Percentiles rank a stretch among this genome's conserved stretches.
These are phyloP conservation scores for Auricularia sp. DNA, from an alignment of 768 basidiomycete species.

Conservation along the genomic window DNA sequence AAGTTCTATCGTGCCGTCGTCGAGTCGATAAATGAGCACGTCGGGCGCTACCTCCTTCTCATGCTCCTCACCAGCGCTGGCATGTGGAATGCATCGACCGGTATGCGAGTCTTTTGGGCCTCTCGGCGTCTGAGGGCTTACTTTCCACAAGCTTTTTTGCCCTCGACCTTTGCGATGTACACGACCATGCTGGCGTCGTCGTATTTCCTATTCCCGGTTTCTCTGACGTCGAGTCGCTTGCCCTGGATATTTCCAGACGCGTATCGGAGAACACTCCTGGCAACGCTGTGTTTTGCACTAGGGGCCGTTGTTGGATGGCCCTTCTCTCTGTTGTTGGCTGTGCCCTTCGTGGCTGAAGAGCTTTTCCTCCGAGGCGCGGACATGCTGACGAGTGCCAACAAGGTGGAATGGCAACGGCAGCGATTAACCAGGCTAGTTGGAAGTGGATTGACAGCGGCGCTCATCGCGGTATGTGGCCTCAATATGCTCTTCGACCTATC, in stretches of 20 bases:
- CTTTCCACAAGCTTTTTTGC: constrained; percentile 63
- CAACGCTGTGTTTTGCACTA: constrained; percentile 62
- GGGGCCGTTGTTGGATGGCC: constrained; percentile 95
- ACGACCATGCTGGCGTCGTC: constrained; percentile 70
- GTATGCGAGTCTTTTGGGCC: constrained; percentile 31
- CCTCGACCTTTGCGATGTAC: constrained; percentile 94
- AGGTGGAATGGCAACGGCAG: constrained; percentile 43
- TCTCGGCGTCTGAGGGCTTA: constrained; percentile 6
- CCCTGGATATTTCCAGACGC: constrained; percentile 16
- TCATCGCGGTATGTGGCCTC: constrained; percentile 48
- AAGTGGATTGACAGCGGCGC: constrained; percentile 42
- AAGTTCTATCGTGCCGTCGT: constrained; percentile 73
- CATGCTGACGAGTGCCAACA: constrained; percentile 36
- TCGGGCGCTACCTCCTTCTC: constrained; percentile 90
- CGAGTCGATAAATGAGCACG: constrained; percentile 75
- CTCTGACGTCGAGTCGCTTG: constrained; percentile 5
- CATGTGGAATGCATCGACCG: constrained; percentile 87
- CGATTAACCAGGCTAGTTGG: constrained; percentile 50
- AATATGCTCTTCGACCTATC: background rate
- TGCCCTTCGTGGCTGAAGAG: constrained; percentile 89
- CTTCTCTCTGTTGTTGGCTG: constrained; percentile 75
- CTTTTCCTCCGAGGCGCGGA: constrained; percentile 71
- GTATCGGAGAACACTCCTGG: constrained; percentile 48
- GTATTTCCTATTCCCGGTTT: constrained; percentile 30
- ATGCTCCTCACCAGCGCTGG: constrained; percentile 77